These are phyloP conservation scores for Leccinum pellstonianum DNA, from an alignment of 768 basidiomycete genomes.

Conservation along the genomic window DNA sequence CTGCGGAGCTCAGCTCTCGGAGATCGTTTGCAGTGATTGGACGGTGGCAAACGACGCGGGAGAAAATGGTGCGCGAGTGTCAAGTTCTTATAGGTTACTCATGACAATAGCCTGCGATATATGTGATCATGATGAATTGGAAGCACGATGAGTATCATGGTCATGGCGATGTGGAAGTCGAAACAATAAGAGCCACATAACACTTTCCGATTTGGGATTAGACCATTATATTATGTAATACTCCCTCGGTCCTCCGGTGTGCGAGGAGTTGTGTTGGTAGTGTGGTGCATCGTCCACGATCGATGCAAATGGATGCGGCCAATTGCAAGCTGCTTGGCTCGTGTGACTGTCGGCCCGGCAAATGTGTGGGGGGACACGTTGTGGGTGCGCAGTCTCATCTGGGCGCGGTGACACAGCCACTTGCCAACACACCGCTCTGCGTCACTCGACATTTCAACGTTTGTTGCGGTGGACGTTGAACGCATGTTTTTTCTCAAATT, in stretches of 20 bases:
- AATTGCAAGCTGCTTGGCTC: background rate
- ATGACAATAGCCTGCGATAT: constrained; percentile 15
- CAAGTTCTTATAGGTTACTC: constrained; percentile 19
- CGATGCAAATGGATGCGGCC: no score
- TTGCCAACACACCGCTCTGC: background rate
- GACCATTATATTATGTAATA: constrained; percentile 1
- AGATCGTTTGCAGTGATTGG: constrained; percentile 17
- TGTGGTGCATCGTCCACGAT: no score
- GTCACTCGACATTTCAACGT: background rate
- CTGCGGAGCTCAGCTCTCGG: constrained; percentile 18
- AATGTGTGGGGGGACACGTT: background rate
- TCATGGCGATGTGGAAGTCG: background rate
- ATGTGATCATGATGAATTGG: background rate
- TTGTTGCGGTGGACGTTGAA: background rate
- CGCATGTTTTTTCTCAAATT: constrained; percentile 6
- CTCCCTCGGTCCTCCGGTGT: background rate
- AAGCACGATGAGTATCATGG: constrained; percentile 1
- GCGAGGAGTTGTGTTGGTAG: no score
- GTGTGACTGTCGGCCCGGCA: background rate
- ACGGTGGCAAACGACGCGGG: constrained; percentile 2
- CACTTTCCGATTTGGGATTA: constrained; percentile 19
- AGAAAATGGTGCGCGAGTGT: background rate
- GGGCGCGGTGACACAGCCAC: constrained; percentile 15
- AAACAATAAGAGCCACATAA: constrained; percentile 25
- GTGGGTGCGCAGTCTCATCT: background rate